Percentiles rank a stretch among this genome's conserved stretches.
Evolutionary conservation across 2,329 filamentous ascomycete species (phyloP).

Genomic region (Cercospora sojina): DNA sequence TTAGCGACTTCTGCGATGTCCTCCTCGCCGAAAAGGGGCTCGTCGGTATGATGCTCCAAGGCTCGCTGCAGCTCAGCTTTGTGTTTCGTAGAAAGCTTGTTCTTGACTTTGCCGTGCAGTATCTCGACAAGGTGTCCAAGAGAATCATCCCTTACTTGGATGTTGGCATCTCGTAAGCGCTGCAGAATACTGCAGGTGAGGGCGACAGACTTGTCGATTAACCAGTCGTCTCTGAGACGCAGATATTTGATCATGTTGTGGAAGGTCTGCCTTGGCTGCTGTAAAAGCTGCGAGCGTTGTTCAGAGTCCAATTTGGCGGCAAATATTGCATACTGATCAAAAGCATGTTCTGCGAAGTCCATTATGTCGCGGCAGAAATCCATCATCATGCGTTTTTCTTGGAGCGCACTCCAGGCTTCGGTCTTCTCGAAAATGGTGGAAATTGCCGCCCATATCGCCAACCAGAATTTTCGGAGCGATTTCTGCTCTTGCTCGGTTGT

Average conservation of each 20-base stretch:
- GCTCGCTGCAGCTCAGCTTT: conserved; percentile 74
- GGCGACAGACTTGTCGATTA: conserved; percentile 77
- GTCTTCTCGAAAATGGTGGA: conserved; percentile 79
- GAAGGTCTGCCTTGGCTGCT: conserved; percentile 63
- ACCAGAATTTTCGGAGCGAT: conserved; percentile 77
- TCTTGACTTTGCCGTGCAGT: conserved; percentile 62
- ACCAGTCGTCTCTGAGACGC: conserved; percentile 80
- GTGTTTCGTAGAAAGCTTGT: conserved; percentile 77
- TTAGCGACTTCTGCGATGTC: conserved; percentile 30
- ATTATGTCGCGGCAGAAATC: conserved; percentile 94
- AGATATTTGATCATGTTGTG: conserved; percentile 76
- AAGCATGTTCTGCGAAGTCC: conserved; percentile 82
- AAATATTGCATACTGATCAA: conserved; percentile 82
- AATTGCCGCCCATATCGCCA: conserved; percentile 76
- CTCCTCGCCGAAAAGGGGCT: conserved; percentile 24
- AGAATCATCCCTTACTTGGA: conserved; percentile 64
- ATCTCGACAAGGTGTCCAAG: conserved; percentile 65
- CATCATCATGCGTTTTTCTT: conserved; percentile 77
- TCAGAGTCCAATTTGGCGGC: conserved; percentile 62
- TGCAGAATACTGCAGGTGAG: conserved; percentile 81
- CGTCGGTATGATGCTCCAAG: conserved; percentile 54
- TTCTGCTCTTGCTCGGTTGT: conserved; percentile 59
- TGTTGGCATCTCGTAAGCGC: conserved; percentile 72
- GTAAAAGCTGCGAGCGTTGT: conserved; percentile 50
- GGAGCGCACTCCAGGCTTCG: conserved; percentile 70